Evolutionary conservation across 2,329 filamentous ascomycete species (phyloP), one percentile per base, ranked within the genome.

Genomic region (Venturia oleaginea): DNA sequence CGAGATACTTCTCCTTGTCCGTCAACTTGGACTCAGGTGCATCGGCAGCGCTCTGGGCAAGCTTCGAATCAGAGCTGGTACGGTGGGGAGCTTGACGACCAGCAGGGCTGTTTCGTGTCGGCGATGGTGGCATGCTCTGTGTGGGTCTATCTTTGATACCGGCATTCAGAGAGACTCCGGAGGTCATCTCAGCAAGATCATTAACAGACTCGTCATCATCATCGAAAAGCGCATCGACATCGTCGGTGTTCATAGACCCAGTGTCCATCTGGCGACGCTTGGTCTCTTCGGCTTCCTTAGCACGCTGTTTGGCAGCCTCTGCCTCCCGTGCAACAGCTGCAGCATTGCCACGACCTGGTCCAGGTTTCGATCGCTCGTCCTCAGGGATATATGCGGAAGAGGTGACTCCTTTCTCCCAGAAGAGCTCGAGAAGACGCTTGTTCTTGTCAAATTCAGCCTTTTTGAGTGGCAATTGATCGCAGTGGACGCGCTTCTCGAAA

Each of bases 391-490:
- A 99, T 2, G 92, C 90, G 54, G 93, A 97, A 67, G 92, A 97
- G 34, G 93, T 91, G 8, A 97, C 92, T 59, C 94, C 94, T 84
- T 97, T 99, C 86, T 99, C 94, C 94, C 94, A 99, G 82, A 97
- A 99, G 19, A 99, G 84, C 78, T 99, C 94, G 59, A 99, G 83
- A 37, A 97, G 86, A 64, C 94, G 87, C 79, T 92, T 91, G 74
- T 96, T 92, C 83, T 97, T 97, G 77, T 95, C 87, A 78, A 94
- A 99, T 75, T 99, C 94, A n/a, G 94, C 94, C 83, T 99, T 99
- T 84, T 97, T 93, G 70, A 99, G 81, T 37, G 94, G 94, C 74
- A 99, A 83, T 80, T 99, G 94, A 73, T 99, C 94, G 74, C 94
- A 99, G 78, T 99, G 94, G 62, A 99, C 94, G 68, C 94, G 91